Evolutionary conservation across 1,284 basidiomycete genomes (phyloP).

Genomic region (Peniophora sp.): DNA sequence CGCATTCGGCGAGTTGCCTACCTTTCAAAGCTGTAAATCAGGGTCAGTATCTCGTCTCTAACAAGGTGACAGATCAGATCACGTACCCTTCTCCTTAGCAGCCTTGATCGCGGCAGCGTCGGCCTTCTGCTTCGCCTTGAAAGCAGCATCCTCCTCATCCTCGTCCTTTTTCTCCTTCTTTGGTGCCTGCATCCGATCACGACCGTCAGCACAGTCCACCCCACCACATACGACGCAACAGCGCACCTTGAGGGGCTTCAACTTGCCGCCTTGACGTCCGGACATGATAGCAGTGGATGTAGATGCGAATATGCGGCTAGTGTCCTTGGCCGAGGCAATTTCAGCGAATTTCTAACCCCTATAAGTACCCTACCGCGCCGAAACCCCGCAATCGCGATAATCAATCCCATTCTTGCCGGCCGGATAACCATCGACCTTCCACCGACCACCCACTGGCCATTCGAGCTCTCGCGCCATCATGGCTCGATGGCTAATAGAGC

Average conservation of each 20-base stretch:
- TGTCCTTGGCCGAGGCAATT: not conserved
- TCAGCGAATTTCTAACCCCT: no score
- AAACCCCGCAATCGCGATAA: no score
- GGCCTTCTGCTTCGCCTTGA: slow-evolving; percentile 67
- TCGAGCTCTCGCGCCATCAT: no score
- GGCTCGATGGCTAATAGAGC: no score
- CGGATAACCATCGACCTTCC: no score
- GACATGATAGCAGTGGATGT: slow-evolving; percentile 38
- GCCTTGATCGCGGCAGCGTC: slow-evolving; percentile 64
- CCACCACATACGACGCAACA: slow-evolving; percentile 1
- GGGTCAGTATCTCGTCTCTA: slow-evolving; percentile 5
- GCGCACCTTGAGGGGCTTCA: slow-evolving; percentile 65
- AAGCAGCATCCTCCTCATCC: slow-evolving; percentile 60
- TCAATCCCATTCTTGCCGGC: no score
- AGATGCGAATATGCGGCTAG: not conserved
- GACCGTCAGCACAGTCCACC: not conserved
- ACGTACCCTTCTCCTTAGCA: slow-evolving; percentile 58
- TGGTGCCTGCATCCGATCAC: slow-evolving; percentile 41
- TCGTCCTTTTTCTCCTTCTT: slow-evolving; percentile 73
- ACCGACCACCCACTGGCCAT: no score
- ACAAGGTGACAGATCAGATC: not conserved
- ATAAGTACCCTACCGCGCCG: no score
- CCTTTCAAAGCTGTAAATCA: slow-evolving; percentile 49
- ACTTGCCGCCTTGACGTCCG: slow-evolving; percentile 70
- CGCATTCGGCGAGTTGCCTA: slow-evolving; percentile 23